Evolutionary conservation across 441 rosid genomes (phyloP).

Genomic region (Omphalea diandra): DNA sequence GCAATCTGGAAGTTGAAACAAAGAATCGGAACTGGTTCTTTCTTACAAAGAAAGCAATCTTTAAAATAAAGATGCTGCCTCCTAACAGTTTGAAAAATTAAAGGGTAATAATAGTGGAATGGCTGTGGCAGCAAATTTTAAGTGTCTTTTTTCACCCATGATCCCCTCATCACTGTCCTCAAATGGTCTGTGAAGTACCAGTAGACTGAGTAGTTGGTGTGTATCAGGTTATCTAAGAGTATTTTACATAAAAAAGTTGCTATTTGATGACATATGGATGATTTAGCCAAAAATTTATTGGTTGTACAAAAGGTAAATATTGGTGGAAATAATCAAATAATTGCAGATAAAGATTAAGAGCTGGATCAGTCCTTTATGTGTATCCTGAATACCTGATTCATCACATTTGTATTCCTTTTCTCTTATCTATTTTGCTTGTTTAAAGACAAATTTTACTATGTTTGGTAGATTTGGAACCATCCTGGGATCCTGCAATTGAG

Average conservation of each 20-base stretch:
- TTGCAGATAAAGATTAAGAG: background rate
- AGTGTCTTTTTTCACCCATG: background rate
- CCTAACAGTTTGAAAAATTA: background rate
- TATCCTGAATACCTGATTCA: background rate
- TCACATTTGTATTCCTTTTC: background rate
- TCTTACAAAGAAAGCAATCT: background rate
- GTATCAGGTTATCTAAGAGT: background rate
- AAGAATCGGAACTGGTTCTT: background rate
- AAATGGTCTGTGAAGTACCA: background rate
- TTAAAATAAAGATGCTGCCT: background rate
- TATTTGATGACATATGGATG: background rate
- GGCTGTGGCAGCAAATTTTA: background rate
- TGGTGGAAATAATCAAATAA: background rate
- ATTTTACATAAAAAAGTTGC: background rate
- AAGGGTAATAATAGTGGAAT: background rate
- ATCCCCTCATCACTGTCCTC: background rate
- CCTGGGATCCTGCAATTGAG: conserved; percentile 97
- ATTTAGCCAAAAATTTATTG: background rate
- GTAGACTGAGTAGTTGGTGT: background rate
- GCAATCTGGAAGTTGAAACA: background rate
- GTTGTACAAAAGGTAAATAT: background rate
- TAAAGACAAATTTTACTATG: conserved; percentile 22
- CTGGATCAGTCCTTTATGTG: conserved; percentile 1
- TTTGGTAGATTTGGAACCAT: conserved; percentile 94
- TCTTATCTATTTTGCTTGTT: conserved; percentile 3